A percentile compares a stretch with the other conserved stretches of the same genome.
These are phyloP conservation scores for Penicillium maclennaniae DNA, from an alignment of 495 filamentous ascomycete species.

Conservation along the genomic window DNA sequence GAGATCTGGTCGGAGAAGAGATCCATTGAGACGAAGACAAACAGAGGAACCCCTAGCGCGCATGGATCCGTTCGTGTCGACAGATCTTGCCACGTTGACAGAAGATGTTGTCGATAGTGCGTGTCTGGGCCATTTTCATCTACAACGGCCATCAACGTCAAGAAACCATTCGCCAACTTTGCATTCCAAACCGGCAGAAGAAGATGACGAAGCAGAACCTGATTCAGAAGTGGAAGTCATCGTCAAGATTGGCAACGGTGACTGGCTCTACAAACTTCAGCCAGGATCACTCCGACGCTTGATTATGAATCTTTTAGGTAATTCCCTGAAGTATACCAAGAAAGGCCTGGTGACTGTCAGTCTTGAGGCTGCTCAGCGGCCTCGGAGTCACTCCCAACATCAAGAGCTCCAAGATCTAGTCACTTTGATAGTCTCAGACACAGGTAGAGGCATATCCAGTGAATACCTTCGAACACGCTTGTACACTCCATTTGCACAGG, in stretches of 20 bases:
- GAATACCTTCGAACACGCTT: conserved; percentile 41
- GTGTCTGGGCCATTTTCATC: conserved; percentile 44
- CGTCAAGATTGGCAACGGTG: conserved; percentile 56
- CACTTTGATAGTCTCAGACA: conserved; percentile 29
- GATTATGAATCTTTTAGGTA: conserved; percentile 77
- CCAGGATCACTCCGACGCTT: conserved; percentile 68
- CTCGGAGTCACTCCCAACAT: conserved; percentile 13
- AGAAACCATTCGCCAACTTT: conserved; percentile 13
- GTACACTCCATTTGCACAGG: conserved; percentile 48
- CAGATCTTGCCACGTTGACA: conserved; percentile 32
- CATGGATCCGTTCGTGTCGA: conserved; percentile 36
- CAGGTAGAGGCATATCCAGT: conserved; percentile 32
- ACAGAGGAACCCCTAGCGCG: conserved; percentile 26
- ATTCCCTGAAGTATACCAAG: conserved; percentile 73
- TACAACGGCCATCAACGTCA: conserved; percentile 21
- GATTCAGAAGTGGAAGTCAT: conserved; percentile 48
- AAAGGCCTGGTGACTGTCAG: conserved; percentile 60
- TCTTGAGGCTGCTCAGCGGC: conserved; percentile 41
- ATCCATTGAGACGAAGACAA: conserved; percentile 9
- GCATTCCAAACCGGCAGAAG: neutral
- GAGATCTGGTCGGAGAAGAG: conserved; percentile 27
- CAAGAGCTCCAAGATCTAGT: conserved; percentile 27
- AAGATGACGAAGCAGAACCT: neutral
- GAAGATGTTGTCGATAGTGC: conserved; percentile 49
- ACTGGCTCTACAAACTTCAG: conserved; percentile 60